Percentiles rank a stretch among this genome's conserved stretches.
These are phyloP conservation scores for Leishmania turanica DNA, from an alignment of 208 protist genomes.

Conservation along the genomic window DNA sequence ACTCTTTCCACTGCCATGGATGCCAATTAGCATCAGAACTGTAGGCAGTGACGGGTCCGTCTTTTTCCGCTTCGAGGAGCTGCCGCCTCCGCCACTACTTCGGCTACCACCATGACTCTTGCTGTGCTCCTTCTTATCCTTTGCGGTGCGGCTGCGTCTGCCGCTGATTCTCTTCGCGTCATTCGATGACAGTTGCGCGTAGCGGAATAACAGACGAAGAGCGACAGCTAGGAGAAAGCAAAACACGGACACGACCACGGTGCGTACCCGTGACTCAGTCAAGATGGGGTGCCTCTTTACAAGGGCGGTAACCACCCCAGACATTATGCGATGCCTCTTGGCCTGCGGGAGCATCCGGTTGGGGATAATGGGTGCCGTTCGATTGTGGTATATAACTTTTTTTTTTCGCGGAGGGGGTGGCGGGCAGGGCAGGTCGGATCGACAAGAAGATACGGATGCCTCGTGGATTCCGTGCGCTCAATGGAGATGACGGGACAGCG, in stretches of 20 bases:
- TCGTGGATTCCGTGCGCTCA: too few species aligned
- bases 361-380: not conserved
- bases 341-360: too few species aligned
- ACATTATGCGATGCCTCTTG: not conserved
- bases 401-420: not conserved
- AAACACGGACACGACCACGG: slow-evolving; percentile 8
- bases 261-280: slow-evolving; percentile 2
- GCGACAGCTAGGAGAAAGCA: slow-evolving; percentile 22
- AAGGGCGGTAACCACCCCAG: not conserved
- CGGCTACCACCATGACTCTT: slow-evolving; percentile 1
- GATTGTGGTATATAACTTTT: not conserved
- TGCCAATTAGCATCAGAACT: slow-evolving; percentile 68
- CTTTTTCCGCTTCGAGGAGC: slow-evolving; percentile 25
- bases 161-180: slow-evolving; percentile 16
- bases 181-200: not conserved
- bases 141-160: slow-evolving; percentile 7
- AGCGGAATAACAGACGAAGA: slow-evolving; percentile 15
- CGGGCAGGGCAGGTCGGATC: not conserved
- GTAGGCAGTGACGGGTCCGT: slow-evolving; percentile 54
- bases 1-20: slow-evolving; percentile 82
- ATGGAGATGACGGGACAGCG: not conserved
- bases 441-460: not conserved
- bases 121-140: slow-evolving; percentile 24
- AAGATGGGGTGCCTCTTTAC: slow-evolving; percentile 6
- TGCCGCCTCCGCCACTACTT: slow-evolving; percentile 7